Percentiles rank a stretch among this genome's conserved stretches.
phyloP scores from a whole-genome alignment of 192 early-diverging fungal species.

The Chytriomyces sp. region DNA sequence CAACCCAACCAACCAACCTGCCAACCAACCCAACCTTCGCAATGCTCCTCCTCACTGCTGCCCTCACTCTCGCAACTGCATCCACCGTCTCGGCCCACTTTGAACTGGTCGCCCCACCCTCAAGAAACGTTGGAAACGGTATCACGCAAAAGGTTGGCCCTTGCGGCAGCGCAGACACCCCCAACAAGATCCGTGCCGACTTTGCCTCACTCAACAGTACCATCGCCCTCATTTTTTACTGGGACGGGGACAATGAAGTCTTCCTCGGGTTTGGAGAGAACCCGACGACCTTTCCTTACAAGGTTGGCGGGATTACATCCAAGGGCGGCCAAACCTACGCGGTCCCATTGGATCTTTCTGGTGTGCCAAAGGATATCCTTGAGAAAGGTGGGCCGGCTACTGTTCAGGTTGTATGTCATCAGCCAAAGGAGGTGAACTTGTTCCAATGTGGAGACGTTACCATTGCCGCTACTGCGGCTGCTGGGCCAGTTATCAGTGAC shows the following conservation, averaged over 20 bases:
- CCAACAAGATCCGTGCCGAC: background rate
- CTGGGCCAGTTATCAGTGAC: background rate
- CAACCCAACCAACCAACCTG: no score
- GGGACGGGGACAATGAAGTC: constrained; percentile 31
- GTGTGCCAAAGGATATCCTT: constrained; percentile 10
- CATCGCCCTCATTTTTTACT: constrained; percentile 13
- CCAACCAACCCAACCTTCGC: background rate
- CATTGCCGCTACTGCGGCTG: background rate
- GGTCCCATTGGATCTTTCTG: constrained; percentile 23
- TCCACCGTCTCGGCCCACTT: no score
- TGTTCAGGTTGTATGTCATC: constrained; percentile 33
- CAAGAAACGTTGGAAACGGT: no score
- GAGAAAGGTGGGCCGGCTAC: background rate
- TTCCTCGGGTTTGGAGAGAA: constrained; percentile 33
- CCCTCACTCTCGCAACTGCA: background rate
- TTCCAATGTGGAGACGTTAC: constrained; percentile 24
- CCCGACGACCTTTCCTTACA: constrained; percentile 33
- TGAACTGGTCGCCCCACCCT: no score
- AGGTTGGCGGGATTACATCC: constrained; percentile 16
- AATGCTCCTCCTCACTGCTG: background rate
- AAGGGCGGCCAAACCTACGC: constrained; percentile 10
- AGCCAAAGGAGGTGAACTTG: constrained; percentile 10
- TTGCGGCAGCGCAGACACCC: no score
- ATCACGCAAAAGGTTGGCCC: no score
- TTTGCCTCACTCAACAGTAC: background rate